phyloP scores from a whole-genome alignment of 768 basidiomycete species.

The Dacryopinax primogenitus region DNA sequence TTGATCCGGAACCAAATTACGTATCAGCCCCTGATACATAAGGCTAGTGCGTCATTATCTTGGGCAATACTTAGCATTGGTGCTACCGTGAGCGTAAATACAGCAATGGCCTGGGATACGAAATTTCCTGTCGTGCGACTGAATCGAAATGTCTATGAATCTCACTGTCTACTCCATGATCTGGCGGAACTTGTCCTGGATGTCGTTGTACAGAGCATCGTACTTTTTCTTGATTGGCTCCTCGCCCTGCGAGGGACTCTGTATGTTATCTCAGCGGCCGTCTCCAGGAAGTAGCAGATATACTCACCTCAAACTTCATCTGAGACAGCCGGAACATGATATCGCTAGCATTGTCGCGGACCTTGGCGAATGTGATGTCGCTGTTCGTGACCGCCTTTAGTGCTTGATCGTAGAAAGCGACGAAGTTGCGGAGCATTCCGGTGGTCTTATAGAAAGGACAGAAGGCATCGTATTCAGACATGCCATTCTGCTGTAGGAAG shows the following conservation, averaged over 20 bases:
- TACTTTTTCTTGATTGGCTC: conserved; percentile 70
- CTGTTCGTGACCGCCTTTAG: conserved; percentile 70
- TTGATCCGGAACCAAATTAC: no score
- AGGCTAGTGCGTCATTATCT: no score
- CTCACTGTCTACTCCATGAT: conserved; percentile 27
- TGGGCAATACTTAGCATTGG: not conserved
- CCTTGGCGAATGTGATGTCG: conserved; percentile 71
- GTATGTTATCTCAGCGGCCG: not conserved
- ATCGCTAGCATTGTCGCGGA: conserved; percentile 76
- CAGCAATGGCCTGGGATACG: conserved; percentile 3
- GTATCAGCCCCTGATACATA: no score
- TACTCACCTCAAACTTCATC: conserved; percentile 90
- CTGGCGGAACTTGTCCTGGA: conserved; percentile 67
- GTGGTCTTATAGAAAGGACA: conserved; percentile 99
- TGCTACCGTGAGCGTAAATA: conserved; percentile 3
- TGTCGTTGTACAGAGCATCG: conserved; percentile 69
- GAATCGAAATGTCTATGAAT: not conserved
- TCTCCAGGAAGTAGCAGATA: conserved; percentile 4
- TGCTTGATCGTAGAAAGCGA: conserved; percentile 86
- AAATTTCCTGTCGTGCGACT: not conserved
- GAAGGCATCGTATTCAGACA: conserved; percentile 92
- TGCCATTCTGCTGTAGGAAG: conserved; percentile 96
- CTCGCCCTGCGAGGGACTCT: conserved; percentile 88
- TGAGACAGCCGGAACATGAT: conserved; percentile 96
- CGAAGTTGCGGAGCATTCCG: conserved; percentile 89